phyloP scores from a whole-genome alignment of 2,329 filamentous ascomycete species.

The Pseudopyricularia cyperi region DNA sequence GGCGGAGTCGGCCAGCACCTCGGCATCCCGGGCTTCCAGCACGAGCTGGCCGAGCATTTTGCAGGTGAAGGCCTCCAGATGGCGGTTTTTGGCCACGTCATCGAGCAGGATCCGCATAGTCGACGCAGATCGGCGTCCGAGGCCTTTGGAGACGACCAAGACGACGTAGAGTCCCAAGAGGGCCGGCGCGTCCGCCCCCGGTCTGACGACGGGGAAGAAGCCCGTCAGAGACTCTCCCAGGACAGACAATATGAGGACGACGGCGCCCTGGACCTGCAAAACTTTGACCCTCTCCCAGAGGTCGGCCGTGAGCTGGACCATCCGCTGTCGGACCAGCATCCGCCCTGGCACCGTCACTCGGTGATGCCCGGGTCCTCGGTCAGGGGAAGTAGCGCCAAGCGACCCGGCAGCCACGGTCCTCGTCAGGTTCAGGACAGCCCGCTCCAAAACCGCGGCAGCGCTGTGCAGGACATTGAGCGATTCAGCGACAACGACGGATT shows the following conservation, averaged over 20 bases:
- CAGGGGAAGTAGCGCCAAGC: conserved; percentile 25
- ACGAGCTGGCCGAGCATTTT: conserved; percentile 7
- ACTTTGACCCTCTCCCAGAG: conserved; percentile 38
- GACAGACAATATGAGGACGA: conserved; percentile 13
- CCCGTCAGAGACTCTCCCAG: conserved; percentile 3
- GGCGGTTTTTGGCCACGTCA: conserved; percentile 1
- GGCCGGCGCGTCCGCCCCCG: conserved; percentile 24
- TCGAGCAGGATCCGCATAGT: conserved; percentile 8
- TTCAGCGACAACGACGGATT: conserved; percentile 30
- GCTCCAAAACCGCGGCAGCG: conserved; percentile 20
- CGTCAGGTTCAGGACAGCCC: conserved; percentile 21
- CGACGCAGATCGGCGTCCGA: conserved; percentile 29
- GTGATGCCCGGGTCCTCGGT: conserved; percentile 28
- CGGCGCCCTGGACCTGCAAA: conserved; percentile 17
- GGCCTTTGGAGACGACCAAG: conserved; percentile 25
- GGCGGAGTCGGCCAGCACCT: conserved; percentile 6
- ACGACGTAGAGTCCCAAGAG: conserved; percentile 12
- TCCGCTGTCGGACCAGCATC: conserved; percentile 49
- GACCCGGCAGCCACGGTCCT: conserved; percentile 20
- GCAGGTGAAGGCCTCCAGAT: conserved; percentile 6
- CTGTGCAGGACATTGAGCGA: conserved; percentile 27
- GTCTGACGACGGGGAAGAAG: conserved; percentile 12
- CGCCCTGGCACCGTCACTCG: conserved; percentile 39
- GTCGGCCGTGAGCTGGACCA: conserved; percentile 55
- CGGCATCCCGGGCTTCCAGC: neutral